Base-by-base conservation (phyloP, 163 green algal genomes). In the Volvox carteri region DNA sequence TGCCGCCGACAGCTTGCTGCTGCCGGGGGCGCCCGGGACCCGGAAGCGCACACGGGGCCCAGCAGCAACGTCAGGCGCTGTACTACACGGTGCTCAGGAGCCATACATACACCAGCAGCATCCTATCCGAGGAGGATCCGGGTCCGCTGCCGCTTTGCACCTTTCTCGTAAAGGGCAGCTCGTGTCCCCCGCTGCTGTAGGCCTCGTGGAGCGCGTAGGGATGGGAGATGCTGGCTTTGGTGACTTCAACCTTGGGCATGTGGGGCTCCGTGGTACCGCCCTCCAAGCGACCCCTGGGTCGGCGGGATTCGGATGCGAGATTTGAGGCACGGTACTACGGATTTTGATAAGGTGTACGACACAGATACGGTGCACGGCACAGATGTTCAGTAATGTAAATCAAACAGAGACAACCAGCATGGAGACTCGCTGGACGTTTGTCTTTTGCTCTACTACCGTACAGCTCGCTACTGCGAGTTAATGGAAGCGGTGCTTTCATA, bases 191-290 rank as follows among this genome's bases (percentile, higher is more conserved):
- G 52, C 58, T 83, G 70, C 37, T 62, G 84, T 89, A 89, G 28
- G 37, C 84, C 68, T 89, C 84, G 50, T 89, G 70, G 48, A 95
- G 90, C 30, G 83, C 68, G 84, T 90, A 95, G 5, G 92, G 90
- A 84, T 95, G 92, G 8, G 52, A 54, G 54, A 95, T 93, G 30
- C 81, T 77, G 58, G 84, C 78, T 62, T 90, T 46, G 39, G 65
- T 80, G 7, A 87, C 81, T 46, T 70, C 85, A 28, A 94, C 80
- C 48, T 74, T 72, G 21, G 91, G 91, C 67, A 92, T 87, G 89
- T 90, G 79, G 0, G 91, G 79, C 78, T 94, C 92, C 6, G 90
- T 94, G 60, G 81, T 85, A 42, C 88, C 91, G 1, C 91, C 86
- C 52, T 91, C 83, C 72, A 95, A 67, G 41, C 88, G 78, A 28